Conservation (phyloP, 805 yeast genomes). For the Citeromyces nyonsensis region DNA sequence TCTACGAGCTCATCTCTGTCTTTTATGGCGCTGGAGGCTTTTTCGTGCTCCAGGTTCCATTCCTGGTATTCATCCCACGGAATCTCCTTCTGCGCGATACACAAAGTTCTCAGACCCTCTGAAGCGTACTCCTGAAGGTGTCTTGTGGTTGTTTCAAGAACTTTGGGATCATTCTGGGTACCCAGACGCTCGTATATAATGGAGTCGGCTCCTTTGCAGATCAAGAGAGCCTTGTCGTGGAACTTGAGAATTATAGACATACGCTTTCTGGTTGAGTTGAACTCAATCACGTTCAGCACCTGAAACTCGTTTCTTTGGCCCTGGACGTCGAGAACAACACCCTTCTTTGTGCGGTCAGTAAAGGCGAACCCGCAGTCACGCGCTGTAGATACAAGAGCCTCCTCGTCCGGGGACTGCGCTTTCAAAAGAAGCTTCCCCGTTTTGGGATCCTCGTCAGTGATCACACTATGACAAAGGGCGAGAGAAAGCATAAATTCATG, state of each 20-base stretch:
- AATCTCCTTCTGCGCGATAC: slow-evolving; percentile 60
- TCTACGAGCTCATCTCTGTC: slow-evolving; percentile 63
- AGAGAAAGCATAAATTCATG: slow-evolving; percentile 67
- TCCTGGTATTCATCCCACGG: slow-evolving; percentile 42
- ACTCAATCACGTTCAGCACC: slow-evolving; percentile 55
- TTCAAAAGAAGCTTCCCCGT: slow-evolving; percentile 41
- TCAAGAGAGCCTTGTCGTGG: slow-evolving; percentile 44
- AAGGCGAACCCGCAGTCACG: slow-evolving; percentile 64
- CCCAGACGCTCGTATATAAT: slow-evolving; percentile 54
- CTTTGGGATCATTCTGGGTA: slow-evolving; percentile 23
- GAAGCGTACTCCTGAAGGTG: slow-evolving; percentile 70
- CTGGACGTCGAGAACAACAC: slow-evolving; percentile 51
- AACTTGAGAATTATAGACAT: slow-evolving; percentile 73
- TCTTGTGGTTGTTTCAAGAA: slow-evolving; percentile 46
- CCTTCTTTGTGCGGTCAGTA: slow-evolving; percentile 49
- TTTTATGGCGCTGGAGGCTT: slow-evolving; percentile 47
- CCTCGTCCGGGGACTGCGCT: slow-evolving; percentile 82
- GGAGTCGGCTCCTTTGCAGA: slow-evolving; percentile 81
- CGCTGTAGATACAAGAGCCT: slow-evolving; percentile 73
- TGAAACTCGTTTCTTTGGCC: slow-evolving; percentile 61
- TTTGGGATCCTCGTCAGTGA: slow-evolving; percentile 47
- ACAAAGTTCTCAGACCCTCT: slow-evolving; percentile 71
- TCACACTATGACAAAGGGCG: slow-evolving; percentile 68
- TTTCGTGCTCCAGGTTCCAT: slow-evolving; percentile 50
- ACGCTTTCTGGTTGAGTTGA: slow-evolving; percentile 76